Percentiles rank a stretch among this genome's conserved stretches.
Conservation (phyloP, 306 rosid genomes). For the Dalbergia oliveri region DNA sequence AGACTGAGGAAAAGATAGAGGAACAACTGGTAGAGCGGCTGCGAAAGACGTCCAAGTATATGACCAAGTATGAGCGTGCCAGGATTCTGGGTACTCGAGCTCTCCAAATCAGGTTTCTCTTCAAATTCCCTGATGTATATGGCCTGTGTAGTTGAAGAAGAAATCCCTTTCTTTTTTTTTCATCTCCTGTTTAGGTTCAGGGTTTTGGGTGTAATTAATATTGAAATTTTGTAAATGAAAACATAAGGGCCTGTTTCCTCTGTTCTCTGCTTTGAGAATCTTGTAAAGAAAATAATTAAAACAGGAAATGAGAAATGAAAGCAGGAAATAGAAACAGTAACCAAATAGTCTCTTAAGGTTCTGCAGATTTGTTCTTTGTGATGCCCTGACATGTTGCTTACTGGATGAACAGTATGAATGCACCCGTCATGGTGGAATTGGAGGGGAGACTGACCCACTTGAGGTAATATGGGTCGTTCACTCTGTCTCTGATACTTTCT, state of each 20-base stretch:
- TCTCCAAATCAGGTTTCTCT: slow-evolving; percentile 74
- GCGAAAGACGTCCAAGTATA: slow-evolving; percentile 75
- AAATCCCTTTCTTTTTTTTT: background rate
- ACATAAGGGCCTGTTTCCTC: too few relatives aligned
- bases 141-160: background rate
- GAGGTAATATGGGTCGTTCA: slow-evolving; percentile 56
- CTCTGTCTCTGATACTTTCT: background rate
- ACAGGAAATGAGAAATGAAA: too few relatives aligned
- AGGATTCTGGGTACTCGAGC: slow-evolving; percentile 86
- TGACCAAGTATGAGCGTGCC: slow-evolving; percentile 86
- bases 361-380: background rate
- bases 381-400: background rate
- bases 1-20: slow-evolving; percentile 59
- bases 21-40: slow-evolving; percentile 51
- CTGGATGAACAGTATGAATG: slow-evolving; percentile 76
- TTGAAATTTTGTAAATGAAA: too few relatives aligned
- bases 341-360: background rate
- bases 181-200: background rate
- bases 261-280: too few relatives aligned
- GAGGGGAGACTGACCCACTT: slow-evolving; percentile 84
- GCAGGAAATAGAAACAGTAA: too few relatives aligned
- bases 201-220: too few relatives aligned
- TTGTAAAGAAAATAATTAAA: too few relatives aligned
- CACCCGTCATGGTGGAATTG: slow-evolving; percentile 91
- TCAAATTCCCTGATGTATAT: slow-evolving; percentile 1